Base-by-base conservation (phyloP, 2,329 filamentous ascomycete species). In the Epichloe coenophiala region DNA sequence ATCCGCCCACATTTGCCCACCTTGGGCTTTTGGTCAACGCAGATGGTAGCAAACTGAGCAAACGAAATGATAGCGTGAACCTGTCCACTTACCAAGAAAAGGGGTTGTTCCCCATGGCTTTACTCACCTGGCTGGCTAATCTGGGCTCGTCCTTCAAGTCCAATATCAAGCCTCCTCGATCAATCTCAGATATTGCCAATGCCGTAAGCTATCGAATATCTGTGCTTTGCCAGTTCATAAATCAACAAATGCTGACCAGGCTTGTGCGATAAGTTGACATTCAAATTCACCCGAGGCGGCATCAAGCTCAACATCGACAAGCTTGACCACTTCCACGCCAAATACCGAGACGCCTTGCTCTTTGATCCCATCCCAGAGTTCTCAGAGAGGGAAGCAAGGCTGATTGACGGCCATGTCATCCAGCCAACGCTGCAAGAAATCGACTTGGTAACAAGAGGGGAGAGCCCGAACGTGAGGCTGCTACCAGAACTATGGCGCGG, bases 251-350 rank as follows among this genome's bases (percentile, higher is more conserved):
- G 44, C 61, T 68, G 49, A 70, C 47, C 15, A 38, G 37, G 42
- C 4, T 42, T 35, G 2, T 8, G 7, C 19, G 6, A 15, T 53
- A 88, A 88, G 78, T 91, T 96, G 63, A 81, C 83, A 44, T 75
- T 95, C 56, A 89, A 88, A 61, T 94, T 96, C 68, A 97, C 89
- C 3, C 87, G 85, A 59, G 91, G 91, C 9, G 90, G 96, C 63
- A 88, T 90, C 6, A 84, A 85, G 13, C 87, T 96, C 17, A 81
- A 85, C 19, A 77, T 83, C 47, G 80, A 82, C 46, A 98, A 97
- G 63, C 75, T 97, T 15, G 77, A 80, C 58, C 88, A 83, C 64
- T 76, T 97, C 46, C 88, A 96, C 61, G 80, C 78, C 58, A 76
- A 78, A 45, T 87, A 91, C 61, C 58, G 64, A 17, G 63, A 63